Conservation (phyloP, 1,139 yeast species). For the Hemisphaericaspora subhashii region DNA sequence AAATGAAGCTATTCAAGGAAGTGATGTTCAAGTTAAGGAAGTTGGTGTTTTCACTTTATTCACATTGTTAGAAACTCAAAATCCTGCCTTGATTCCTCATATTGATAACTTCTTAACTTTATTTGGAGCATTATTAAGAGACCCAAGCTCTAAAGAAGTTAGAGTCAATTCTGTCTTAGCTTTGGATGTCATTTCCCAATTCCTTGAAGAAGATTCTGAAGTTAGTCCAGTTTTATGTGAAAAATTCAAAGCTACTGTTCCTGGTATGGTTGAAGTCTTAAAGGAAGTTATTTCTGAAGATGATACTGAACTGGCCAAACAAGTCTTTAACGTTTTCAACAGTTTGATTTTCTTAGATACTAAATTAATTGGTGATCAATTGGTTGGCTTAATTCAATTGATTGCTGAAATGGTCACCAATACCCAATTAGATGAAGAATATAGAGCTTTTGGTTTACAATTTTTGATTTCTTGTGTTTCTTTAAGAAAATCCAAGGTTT, state of each 20-base stretch:
- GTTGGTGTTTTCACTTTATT: constrained; percentile 79
- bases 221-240: constrained; percentile 48
- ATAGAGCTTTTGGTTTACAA: constrained; percentile 80
- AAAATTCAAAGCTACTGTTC: constrained; percentile 67
- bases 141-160: constrained; percentile 65
- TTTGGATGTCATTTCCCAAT: constrained; percentile 71
- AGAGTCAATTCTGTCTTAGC: constrained; percentile 85
- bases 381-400: constrained; percentile 67
- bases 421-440: constrained; percentile 71
- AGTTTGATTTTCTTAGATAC: constrained; percentile 75
- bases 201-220: constrained; percentile 56
- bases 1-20: constrained; percentile 62
- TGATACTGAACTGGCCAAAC: constrained; percentile 71
- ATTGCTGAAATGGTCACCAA: constrained; percentile 76
- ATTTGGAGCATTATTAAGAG: constrained; percentile 67
- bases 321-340: constrained; percentile 83
- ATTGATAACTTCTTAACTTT: constrained; percentile 68
- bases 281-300: constrained; percentile 69
- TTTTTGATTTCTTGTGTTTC: constrained; percentile 78
- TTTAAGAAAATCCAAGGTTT: constrained; percentile 66
- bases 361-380: constrained; percentile 74
- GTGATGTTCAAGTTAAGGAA: constrained; percentile 68
- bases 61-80: constrained; percentile 75
- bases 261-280: constrained; percentile 80
- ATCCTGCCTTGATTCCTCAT: constrained; percentile 61